phyloP scores from a whole-genome alignment of 495 filamentous ascomycete genomes.

The Geopyxis carbonaria region DNA sequence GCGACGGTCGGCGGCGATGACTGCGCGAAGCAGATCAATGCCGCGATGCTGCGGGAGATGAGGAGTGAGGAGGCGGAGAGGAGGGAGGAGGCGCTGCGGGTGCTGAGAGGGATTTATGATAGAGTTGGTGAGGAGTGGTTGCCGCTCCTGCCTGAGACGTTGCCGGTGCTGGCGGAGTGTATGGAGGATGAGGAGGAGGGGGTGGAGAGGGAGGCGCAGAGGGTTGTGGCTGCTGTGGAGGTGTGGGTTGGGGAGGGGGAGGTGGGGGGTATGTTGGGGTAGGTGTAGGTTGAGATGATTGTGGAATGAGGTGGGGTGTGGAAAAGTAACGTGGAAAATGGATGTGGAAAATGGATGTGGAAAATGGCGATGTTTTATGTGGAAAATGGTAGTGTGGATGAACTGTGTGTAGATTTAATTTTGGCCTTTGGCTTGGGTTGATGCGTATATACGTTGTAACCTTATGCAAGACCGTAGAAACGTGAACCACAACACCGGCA shows the following conservation, averaged over 20 bases:
- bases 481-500: no score
- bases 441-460: no score
- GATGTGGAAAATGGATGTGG: no score
- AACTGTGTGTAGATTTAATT: no score
- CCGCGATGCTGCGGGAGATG: conserved; percentile 53
- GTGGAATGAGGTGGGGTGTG: background rate
- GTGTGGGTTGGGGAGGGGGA: conserved; percentile 62
- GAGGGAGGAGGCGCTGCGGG: conserved; percentile 60
- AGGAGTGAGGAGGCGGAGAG: conserved; percentile 47
- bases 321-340: no score
- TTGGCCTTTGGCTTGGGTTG: no score
- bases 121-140: conserved; percentile 85
- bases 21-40: conserved; percentile 77
- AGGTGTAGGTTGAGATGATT: conserved; percentile 9
- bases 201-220: conserved; percentile 72
- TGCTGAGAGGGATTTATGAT: conserved; percentile 58
- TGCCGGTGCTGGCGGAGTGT: conserved; percentile 82
- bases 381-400: no score
- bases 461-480: no score
- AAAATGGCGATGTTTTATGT: no score
- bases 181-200: conserved; percentile 90
- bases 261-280: conserved; percentile 78
- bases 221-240: conserved; percentile 79
- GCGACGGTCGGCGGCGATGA: conserved; percentile 61
- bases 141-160: conserved; percentile 72